Base-by-base conservation (phyloP, 768 basidiomycete genomes). In the Amylocystis lapponica region DNA sequence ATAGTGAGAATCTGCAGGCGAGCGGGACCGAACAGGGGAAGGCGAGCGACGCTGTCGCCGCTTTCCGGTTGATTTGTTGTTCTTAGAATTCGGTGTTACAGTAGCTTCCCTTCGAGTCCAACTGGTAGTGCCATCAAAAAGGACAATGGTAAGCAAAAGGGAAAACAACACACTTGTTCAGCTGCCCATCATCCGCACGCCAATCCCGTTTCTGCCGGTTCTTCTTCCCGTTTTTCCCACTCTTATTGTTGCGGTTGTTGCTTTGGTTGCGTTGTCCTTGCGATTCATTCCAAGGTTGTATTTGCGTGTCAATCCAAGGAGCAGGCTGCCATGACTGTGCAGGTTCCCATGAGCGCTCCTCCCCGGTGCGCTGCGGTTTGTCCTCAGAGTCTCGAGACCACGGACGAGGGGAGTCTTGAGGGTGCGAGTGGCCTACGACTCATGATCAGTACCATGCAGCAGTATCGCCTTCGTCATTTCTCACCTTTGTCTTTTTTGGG, bases 101-200 rank as follows among this genome's bases (percentile, higher is more conserved):
- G 68, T 60, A 33, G 60, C 60, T 32, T 84, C 81, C 39, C 85
- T 71, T 55, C 73, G 71, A 34, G 76, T 78, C 85, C 85, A 87
- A 54, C 84, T 88, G 51, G 8, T 27, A 39, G 43, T 20, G 19
- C n/a, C 38, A 36, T n/a, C 35, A 44, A 27, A 50, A 43, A 26
- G 50, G 14, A 44, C 38, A 36, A 26, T 41, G 39, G 32, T 20
- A 49, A 40, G 30, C 29, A 29, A 43, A 25, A 23, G 41, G 43
- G 37, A 45, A 46, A 27, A 39, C 17, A 11, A 63, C 81, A 36
- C 62, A 90, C 87, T 88, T 89, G 63, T 88, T 89, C 39, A 81
- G 60, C 53, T 72, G 75, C n/a, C 74, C 71, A 42, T 87, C 83
- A 33, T 86, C 81, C 20, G 62, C 65, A 41, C 69, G 65, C 50